Percentiles rank a stretch among this genome's conserved stretches.
Conservation (phyloP, 345 rosid species). For the Gossypium mustelinum region DNA sequence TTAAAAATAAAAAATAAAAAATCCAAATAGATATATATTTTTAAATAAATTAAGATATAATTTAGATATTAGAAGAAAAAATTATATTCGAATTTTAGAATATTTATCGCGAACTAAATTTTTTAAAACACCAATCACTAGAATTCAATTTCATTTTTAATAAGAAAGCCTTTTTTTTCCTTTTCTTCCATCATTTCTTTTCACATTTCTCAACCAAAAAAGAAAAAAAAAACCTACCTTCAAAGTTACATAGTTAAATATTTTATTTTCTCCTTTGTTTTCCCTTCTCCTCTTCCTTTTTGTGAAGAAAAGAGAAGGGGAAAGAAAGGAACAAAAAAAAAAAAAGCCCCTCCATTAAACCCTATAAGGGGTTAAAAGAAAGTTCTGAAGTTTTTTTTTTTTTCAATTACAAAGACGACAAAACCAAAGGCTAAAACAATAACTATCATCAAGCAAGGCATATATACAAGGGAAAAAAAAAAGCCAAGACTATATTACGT, state of each 20-base stretch:
- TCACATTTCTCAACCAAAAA: neutral
- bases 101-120: neutral
- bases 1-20: no score
- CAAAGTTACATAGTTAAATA: neutral
- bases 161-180: neutral
- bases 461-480: neutral
- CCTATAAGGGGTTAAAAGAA: neutral
- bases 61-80: neutral
- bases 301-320: constrained; percentile 5
- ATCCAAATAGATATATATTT: neutral
- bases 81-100: neutral
- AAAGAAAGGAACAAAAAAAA: neutral
- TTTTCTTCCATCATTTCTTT: no score
- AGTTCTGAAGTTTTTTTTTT: neutral
- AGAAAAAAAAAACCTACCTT: neutral
- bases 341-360: neutral
- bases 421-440: neutral
- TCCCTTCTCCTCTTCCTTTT: constrained; percentile 1
- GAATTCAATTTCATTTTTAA: neutral
- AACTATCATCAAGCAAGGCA: neutral
- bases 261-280: neutral
- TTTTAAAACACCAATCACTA: neutral
- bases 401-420: neutral
- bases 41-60: neutral
- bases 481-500: neutral